These are phyloP conservation scores for Pythium oligandrum DNA, from an alignment of 352 stramenopile genomes.

Conservation along the genomic window DNA sequence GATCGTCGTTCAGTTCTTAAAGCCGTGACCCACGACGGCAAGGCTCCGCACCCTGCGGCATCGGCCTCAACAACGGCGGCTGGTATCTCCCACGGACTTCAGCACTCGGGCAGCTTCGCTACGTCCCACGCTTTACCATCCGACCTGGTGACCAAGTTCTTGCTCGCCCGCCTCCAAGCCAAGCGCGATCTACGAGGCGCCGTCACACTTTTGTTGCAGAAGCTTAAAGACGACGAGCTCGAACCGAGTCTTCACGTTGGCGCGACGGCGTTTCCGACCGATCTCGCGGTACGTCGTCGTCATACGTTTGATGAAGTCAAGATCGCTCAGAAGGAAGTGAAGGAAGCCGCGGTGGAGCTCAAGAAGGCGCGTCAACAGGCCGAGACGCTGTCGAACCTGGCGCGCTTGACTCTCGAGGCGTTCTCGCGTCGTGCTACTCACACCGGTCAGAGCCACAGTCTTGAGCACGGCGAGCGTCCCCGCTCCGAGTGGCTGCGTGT, in stretches of 20 bases:
- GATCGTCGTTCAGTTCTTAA: slow-evolving; percentile 48
- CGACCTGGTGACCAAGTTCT: slow-evolving; percentile 59
- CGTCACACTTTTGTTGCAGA: slow-evolving; percentile 58
- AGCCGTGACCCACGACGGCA: slow-evolving; percentile 24
- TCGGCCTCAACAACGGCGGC: no score
- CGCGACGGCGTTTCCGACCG: slow-evolving; percentile 16
- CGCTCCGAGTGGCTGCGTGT: slow-evolving; percentile 49
- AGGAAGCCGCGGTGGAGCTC: slow-evolving; percentile 57
- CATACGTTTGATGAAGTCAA: slow-evolving; percentile 82
- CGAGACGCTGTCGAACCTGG: slow-evolving; percentile 68
- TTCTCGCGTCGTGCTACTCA: slow-evolving; percentile 32
- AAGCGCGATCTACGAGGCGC: slow-evolving; percentile 35
- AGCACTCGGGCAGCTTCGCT: no score
- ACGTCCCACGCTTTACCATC: not conserved
- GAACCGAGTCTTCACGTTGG: slow-evolving; percentile 24
- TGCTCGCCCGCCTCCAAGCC: slow-evolving; percentile 67
- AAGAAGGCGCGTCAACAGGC: slow-evolving; percentile 70
- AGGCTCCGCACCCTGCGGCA: slow-evolving; percentile 1
- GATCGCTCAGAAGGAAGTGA: slow-evolving; percentile 64
- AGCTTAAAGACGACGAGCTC: slow-evolving; percentile 58
- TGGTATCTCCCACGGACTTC: no score
- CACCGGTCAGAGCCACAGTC: not conserved
- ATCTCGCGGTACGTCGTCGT: slow-evolving; percentile 58
- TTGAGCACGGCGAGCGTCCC: no score
- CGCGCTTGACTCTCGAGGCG: slow-evolving; percentile 59